These are phyloP conservation scores for Craspedostauros australis DNA, from an alignment of 108 stramenopile genomes.

Conservation along the genomic window DNA sequence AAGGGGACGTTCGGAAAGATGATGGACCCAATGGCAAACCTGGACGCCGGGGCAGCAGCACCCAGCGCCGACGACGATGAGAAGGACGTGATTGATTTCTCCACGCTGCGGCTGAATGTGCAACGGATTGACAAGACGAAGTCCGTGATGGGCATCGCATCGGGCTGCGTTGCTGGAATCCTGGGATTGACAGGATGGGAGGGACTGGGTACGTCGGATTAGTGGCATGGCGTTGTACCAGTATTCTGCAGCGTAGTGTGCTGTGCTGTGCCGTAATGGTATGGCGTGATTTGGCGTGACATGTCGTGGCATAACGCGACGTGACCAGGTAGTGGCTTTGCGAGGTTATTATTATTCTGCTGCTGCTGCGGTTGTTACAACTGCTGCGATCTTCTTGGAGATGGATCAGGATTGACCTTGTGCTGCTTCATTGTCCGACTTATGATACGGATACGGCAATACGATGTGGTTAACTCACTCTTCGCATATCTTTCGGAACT, in stretches of 20 bases:
- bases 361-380: no score
- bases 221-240: no score
- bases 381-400: no score
- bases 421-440: no score
- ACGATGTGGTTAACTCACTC: no score
- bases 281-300: not conserved
- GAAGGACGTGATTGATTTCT: conserved; percentile 68
- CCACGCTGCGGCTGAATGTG: conserved; percentile 51
- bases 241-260: not conserved
- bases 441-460: no score
- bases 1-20: no score
- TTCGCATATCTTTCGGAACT: not conserved
- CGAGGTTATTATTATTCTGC: not conserved
- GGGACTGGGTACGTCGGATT: conserved; percentile 64
- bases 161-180: conserved; percentile 81
- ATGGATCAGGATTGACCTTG: no score
- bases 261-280: not conserved
- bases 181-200: conserved; percentile 64
- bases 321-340: not conserved
- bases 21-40: conserved; percentile 75
- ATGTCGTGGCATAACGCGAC: not conserved
- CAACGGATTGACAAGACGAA: conserved; percentile 68
- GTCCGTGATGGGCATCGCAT: conserved; percentile 79
- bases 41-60: conserved; percentile 24
- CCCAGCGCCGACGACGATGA: conserved; percentile 17